phyloP scores from a whole-genome alignment of 2,329 filamentous ascomycete species.

The Trichoderma cornu-damae region DNA sequence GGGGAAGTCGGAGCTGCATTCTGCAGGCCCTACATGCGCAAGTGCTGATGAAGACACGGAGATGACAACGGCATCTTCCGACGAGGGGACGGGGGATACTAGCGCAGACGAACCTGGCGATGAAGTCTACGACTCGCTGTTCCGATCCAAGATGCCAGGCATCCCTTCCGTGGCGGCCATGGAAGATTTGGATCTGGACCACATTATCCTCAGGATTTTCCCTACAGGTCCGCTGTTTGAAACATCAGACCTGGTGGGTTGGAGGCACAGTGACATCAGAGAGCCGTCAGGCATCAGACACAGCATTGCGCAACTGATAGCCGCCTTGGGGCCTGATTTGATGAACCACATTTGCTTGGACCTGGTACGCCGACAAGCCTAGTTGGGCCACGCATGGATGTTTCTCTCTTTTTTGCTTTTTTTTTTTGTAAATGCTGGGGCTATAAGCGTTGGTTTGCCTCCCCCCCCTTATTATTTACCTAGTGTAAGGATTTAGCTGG shows the following conservation, averaged over 20 bases:
- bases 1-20: background rate
- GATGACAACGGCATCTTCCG: background rate
- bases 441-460: too few relatives aligned
- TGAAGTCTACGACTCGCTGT: conserved; percentile 40
- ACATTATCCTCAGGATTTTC: conserved; percentile 51
- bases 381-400: background rate
- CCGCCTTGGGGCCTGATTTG: conserved; percentile 58
- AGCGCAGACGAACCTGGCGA: conserved; percentile 23
- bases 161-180: conserved; percentile 54
- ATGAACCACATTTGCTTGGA: conserved; percentile 55
- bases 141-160: conserved; percentile 62
- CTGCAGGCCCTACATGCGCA: background rate
- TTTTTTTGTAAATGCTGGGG: background rate
- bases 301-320: conserved; percentile 61
- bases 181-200: conserved; percentile 50
- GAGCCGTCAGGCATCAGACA: conserved; percentile 53
- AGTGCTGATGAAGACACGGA: background rate
- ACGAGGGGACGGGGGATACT: conserved; percentile 4
- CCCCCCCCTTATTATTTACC: background rate
- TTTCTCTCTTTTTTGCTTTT: background rate
- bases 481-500: background rate
- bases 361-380: conserved; percentile 32
- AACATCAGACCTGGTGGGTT: conserved; percentile 51
- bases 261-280: conserved; percentile 50
- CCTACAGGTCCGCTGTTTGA: conserved; percentile 36